A percentile compares a stretch with the other conserved stretches of the same genome.
Conservation (phyloP, 2,329 filamentous ascomycete species). For the Meredithiella fracta region DNA sequence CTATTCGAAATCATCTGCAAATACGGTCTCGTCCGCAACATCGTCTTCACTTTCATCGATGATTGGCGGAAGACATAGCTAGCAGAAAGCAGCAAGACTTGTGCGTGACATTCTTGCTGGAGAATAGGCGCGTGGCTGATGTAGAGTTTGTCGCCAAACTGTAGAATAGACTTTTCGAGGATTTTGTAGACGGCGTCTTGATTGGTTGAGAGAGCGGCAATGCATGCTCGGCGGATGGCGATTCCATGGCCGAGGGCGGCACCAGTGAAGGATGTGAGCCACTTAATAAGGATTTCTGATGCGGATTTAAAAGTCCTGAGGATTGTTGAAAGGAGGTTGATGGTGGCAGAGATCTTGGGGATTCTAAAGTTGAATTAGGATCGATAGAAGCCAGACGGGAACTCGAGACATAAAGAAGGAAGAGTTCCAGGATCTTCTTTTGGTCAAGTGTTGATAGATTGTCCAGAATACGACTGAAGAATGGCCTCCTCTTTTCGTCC, state of each 20-base stretch:
- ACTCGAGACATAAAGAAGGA: conserved; percentile 28
- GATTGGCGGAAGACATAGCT: conserved; percentile 56
- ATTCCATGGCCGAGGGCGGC: conserved; percentile 47
- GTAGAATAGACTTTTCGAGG: conserved; percentile 50
- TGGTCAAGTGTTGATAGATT: conserved; percentile 7
- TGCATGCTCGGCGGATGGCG: conserved; percentile 49
- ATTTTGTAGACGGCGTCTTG: conserved; percentile 36
- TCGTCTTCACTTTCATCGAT: conserved; percentile 48
- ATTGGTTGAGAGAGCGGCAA: conserved; percentile 39
- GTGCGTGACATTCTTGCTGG: conserved; percentile 76
- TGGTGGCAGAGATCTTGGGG: conserved; percentile 35
- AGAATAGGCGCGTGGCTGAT: conserved; percentile 71
- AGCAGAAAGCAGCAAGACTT: conserved; percentile 60
- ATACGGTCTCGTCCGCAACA: conserved; percentile 57
- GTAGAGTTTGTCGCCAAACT: conserved; percentile 75
- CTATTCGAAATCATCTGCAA: conserved; percentile 71
- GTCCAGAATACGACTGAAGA: conserved; percentile 19
- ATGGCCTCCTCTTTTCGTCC: conserved; percentile 13
- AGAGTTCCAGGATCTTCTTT: conserved; percentile 17
- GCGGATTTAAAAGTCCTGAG: conserved; percentile 31
- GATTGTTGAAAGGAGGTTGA: conserved; percentile 37
- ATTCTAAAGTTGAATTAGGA: conserved; percentile 17
- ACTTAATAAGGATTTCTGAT: conserved; percentile 41
- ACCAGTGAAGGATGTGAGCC: conserved; percentile 48
- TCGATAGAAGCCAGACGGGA: conserved; percentile 25